A percentile compares a stretch with the other conserved stretches of the same genome.
Conservation (phyloP, 2,329 filamentous ascomycete genomes). For the Trichoderma pleuroti region DNA sequence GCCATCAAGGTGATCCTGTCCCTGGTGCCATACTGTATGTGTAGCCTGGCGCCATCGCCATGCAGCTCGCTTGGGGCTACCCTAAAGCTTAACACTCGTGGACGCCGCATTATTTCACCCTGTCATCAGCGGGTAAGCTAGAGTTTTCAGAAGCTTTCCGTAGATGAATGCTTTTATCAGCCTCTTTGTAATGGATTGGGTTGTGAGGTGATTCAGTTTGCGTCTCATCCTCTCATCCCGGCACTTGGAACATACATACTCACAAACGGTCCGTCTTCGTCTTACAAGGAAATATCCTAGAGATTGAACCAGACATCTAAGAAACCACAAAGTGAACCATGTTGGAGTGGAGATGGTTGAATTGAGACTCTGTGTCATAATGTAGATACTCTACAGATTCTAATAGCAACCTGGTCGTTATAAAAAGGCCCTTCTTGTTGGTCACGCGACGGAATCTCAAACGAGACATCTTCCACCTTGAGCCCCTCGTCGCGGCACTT, state of each 20-base stretch:
- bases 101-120: neutral
- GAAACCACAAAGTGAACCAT: neutral
- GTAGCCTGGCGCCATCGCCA: neutral
- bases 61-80: neutral
- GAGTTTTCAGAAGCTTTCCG: neutral
- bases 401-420: slow-evolving; percentile 55
- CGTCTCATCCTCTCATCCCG: no score
- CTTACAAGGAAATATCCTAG: neutral
- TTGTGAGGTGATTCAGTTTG: neutral
- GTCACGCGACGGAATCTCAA: slow-evolving; percentile 35
- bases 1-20: neutral
- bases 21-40: neutral
- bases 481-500: slow-evolving; percentile 51
- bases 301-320: neutral
- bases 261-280: neutral
- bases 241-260: neutral
- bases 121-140: neutral
- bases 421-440: slow-evolving; percentile 63
- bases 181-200: neutral
- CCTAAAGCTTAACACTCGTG: neutral
- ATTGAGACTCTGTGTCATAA: neutral
- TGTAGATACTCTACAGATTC: slow-evolving; percentile 42
- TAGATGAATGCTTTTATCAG: neutral
- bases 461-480: slow-evolving; percentile 42
- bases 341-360: neutral